Percentiles rank a stretch among this genome's conserved stretches.
These are phyloP conservation scores for Cladosporium cucumerinum DNA, from an alignment of 2,329 filamentous ascomycete genomes.

Conservation along the genomic window DNA sequence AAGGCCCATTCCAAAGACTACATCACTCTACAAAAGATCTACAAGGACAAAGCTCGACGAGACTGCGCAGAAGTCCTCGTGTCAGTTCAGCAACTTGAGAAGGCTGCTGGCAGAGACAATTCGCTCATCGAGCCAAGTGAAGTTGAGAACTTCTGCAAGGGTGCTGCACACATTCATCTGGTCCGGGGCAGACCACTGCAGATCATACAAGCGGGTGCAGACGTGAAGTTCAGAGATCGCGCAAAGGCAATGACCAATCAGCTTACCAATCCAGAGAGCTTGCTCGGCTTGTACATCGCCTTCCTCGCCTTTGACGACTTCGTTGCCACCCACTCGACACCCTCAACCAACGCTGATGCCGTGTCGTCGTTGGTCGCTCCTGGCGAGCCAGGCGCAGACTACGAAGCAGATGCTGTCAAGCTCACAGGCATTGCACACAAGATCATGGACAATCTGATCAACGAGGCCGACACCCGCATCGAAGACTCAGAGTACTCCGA, in stretches of 20 bases:
- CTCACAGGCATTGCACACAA: slow-evolving; percentile 43
- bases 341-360: slow-evolving; percentile 28
- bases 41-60: slow-evolving; percentile 79
- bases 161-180: slow-evolving; percentile 87
- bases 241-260: slow-evolving; percentile 47
- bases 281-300: slow-evolving; percentile 49
- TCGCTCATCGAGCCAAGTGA: slow-evolving; percentile 62
- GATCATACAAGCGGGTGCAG: slow-evolving; percentile 41
- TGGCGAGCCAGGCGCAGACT: slow-evolving; percentile 34
- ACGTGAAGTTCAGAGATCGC: slow-evolving; percentile 36
- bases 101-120: slow-evolving; percentile 42
- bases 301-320: slow-evolving; percentile 52
- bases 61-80: slow-evolving; percentile 73
- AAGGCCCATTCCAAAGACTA: slow-evolving; percentile 91
- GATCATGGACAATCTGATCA: slow-evolving; percentile 42
- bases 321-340: slow-evolving; percentile 37
- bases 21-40: slow-evolving; percentile 84
- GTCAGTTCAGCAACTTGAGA: slow-evolving; percentile 57
- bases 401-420: slow-evolving; percentile 39
- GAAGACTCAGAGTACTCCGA: slow-evolving; percentile 42
- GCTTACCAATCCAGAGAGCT: slow-evolving; percentile 43
- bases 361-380: slow-evolving; percentile 36
- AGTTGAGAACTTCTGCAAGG: slow-evolving; percentile 91
- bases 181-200: slow-evolving; percentile 63
- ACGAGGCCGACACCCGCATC: slow-evolving; percentile 39